Percentiles rank a stretch among this genome's conserved stretches.
phyloP scores from a whole-genome alignment of 106 monocot species.

The Phalaenopsis aphrodite region DNA sequence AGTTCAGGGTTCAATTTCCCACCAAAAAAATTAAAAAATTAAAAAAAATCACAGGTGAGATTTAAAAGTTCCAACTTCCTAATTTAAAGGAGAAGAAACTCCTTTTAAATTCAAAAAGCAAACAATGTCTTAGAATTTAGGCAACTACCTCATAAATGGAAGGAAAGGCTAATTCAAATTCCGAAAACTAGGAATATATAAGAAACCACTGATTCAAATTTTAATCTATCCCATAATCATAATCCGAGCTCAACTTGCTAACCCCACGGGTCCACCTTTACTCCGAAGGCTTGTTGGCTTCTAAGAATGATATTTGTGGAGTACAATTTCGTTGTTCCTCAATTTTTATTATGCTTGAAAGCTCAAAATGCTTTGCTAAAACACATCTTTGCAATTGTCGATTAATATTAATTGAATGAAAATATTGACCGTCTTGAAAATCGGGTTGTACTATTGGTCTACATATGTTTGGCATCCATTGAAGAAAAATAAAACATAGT shows the following conservation, averaged over 20 bases:
- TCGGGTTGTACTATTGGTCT: no score
- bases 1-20: no score
- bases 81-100: not conserved
- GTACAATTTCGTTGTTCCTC: no score
- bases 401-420: no score
- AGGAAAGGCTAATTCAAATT: not conserved
- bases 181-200: not conserved
- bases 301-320: no score
- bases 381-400: no score
- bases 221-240: not conserved
- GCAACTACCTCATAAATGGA: not conserved
- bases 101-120: not conserved
- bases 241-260: not conserved
- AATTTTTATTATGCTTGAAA: no score
- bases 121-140: not conserved
- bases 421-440: no score
- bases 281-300: not conserved
- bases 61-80: not conserved
- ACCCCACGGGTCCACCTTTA: not conserved
- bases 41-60: not conserved
- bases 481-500: no score
- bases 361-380: no score
- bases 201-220: not conserved
- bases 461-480: no score
- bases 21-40: no score